Conservation (phyloP, 441 rosid genomes). For the Dalechampia spathulata region DNA sequence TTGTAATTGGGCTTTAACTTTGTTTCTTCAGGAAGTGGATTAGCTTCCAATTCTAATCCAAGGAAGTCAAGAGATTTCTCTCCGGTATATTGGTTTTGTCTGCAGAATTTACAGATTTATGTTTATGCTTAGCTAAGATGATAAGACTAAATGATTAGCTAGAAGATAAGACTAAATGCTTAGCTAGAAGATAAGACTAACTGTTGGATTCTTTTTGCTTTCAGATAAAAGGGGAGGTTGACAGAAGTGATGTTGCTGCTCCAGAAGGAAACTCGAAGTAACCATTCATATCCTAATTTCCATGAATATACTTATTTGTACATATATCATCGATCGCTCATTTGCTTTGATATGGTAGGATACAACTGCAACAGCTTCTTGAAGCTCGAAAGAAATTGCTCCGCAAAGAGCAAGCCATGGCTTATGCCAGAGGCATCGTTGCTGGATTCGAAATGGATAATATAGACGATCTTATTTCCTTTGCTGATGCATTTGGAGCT, state of each 20-base stretch:
- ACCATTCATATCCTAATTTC: conserved; percentile 7
- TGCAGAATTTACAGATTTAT: not conserved
- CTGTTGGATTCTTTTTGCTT: conserved; percentile 10
- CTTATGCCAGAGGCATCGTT: conserved; percentile 66
- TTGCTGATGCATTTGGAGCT: conserved; percentile 74
- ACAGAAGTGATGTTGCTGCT: conserved; percentile 22
- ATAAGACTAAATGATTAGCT: too few relatives aligned
- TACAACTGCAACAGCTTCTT: conserved; percentile 65
- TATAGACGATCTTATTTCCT: conserved; percentile 62
- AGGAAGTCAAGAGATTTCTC: conserved; percentile 45
- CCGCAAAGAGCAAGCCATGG: conserved; percentile 85
- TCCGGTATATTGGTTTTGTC: conserved; percentile 32
- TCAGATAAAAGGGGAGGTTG: conserved; percentile 34
- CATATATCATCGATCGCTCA: conserved; percentile 16
- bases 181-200: conserved; percentile 13
- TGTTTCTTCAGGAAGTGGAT: conserved; percentile 24
- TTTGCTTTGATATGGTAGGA: conserved; percentile 27
- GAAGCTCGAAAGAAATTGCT: conserved; percentile 63
- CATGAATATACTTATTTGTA: not conserved
- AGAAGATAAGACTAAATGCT: too few relatives aligned
- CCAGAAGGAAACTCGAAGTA: conserved; percentile 72
- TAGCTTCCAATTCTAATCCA: conserved; percentile 14
- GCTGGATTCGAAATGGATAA: conserved; percentile 66
- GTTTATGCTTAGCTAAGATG: not conserved
- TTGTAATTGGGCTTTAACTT: not conserved